A percentile compares a stretch with the other conserved stretches of the same genome.
Conservation (phyloP, 2,329 filamentous ascomycete genomes). For the Lecanicillium sp. region DNA sequence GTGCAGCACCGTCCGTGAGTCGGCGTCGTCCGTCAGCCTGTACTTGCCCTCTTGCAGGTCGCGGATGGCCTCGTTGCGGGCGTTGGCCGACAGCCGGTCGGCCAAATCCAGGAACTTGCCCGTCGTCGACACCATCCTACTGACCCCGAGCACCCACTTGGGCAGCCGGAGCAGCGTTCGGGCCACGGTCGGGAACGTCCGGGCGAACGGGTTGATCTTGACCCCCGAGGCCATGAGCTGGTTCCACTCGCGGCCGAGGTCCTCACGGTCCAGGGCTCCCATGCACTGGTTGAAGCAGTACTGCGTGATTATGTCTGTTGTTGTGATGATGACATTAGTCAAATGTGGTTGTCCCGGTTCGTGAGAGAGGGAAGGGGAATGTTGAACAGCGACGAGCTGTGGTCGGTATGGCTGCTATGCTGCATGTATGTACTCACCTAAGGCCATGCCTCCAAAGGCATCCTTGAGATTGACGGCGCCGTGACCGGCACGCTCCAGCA, state of each 20-base stretch:
- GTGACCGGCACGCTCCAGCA: too few relatives aligned
- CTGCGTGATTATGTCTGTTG: neutral
- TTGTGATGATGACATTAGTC: too few relatives aligned
- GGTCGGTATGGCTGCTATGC: too few relatives aligned
- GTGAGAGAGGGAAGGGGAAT: too few relatives aligned
- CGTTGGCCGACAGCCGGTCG: too few relatives aligned
- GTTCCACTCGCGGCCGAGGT: neutral
- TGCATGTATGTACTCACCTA: neutral
- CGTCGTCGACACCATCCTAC: too few relatives aligned
- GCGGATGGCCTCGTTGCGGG: too few relatives aligned
- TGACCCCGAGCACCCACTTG: neutral
- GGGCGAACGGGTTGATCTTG: neutral
- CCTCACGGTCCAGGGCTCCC: neutral
- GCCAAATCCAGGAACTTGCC: too few relatives aligned
- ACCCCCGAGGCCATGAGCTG: neutral
- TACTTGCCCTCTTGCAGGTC: too few relatives aligned
- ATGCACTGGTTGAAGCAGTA: neutral
- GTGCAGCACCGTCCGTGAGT: neutral
- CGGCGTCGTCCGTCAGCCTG: neutral
- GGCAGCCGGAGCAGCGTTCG: neutral
- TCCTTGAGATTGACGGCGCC: too few relatives aligned
- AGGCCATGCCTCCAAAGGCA: neutral
- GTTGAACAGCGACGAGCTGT: too few relatives aligned
- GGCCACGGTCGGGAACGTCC: neutral
- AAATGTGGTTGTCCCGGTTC: too few relatives aligned